Conservation (phyloP, 441 rosid genomes). For the Aquilaria agallochum region DNA sequence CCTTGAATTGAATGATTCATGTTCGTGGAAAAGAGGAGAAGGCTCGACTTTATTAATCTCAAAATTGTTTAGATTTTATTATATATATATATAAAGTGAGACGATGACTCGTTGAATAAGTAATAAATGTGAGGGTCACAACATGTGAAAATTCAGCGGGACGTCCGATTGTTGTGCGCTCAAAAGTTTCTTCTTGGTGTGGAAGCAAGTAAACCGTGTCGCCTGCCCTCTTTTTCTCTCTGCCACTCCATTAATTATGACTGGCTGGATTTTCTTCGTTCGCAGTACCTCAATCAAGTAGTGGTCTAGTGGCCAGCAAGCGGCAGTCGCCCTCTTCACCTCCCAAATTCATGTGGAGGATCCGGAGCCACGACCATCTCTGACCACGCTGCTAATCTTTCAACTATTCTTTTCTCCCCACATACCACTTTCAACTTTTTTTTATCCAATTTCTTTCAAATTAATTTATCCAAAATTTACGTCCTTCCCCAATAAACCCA, state of each 20-base stretch:
- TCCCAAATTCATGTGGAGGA: not conserved
- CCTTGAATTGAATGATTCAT: no score
- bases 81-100: not conserved
- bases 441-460: no score
- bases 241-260: constrained; percentile 3
- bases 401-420: no score
- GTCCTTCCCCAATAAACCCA: no score
- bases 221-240: constrained; percentile 15
- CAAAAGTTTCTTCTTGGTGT: constrained; percentile 13
- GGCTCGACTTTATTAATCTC: not conserved
- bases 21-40: no score
- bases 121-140: not conserved
- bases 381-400: no score
- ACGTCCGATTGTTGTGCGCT: not conserved
- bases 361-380: not conserved
- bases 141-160: not conserved
- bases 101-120: no score
- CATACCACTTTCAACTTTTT: no score
- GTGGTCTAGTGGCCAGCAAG: not conserved
- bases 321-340: not conserved
- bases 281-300: no score
- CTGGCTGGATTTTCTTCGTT: not conserved
- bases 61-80: not conserved
- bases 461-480: no score
- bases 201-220: not conserved